Evolutionary conservation across 805 yeast genomes (phyloP), one percentile per base, ranked within the genome.

Genomic region (Scheffersomyces ergatensis): DNA sequence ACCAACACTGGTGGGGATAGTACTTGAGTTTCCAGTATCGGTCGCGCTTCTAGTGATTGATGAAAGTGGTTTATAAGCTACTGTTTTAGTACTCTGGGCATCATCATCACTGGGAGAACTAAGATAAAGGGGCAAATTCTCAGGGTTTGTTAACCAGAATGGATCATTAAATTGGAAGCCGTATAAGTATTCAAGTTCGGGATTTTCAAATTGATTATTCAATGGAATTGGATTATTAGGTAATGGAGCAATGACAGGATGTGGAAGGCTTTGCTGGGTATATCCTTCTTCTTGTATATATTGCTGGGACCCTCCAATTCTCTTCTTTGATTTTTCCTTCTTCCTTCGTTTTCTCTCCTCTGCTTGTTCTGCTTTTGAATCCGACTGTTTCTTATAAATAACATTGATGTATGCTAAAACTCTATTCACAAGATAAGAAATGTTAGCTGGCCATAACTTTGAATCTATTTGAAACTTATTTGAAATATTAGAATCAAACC

Each of bases 91-190:
- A 14, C 15, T 29, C 6, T 29, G 17, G 3, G 15, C 4, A 26
- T 29, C 34, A 29, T 55, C 65, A 29, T 60, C 65, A 39, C 57
- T 55, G 1, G 67, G 61, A 6, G 61, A 55, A 24, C 54, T 50
- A 16, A 57, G 51, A 44, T 60, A 58, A 55, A 58, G 59, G 8
- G 74, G 74, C 39, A 72, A 55, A 45, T 71, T 73, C 34, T 63
- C 73, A 2, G 79, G 78, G 47, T 73, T 72, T 14, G 74, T 72
- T 34, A 75, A 61, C 69, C 76, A 74, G 45, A 76, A 76, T 5
- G 81, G 81, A 52, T 76, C 82, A 36, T 60, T 62, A 29, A 72
- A 50, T 35, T 62, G 55, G 47, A 72, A 65, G 8, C 78, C 75
- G 19, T 66, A 50, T 37, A 68, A 54, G 17, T 65, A 65, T 5